Evolutionary conservation across 2,329 filamentous ascomycete species (phyloP).

Genomic region (Colletotrichum sp.): DNA sequence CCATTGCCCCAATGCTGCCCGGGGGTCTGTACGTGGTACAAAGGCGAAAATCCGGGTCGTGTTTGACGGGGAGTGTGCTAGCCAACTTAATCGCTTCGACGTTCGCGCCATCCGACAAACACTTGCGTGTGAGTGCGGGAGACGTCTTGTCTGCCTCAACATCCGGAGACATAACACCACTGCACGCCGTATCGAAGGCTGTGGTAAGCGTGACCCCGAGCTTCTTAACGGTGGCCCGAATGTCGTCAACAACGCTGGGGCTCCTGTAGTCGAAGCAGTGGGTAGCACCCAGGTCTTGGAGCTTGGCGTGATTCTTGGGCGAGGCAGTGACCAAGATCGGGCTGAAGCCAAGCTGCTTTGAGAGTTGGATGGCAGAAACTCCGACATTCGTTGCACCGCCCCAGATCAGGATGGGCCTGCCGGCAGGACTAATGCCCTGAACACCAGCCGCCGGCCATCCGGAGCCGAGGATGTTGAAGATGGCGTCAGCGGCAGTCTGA

Average conservation of each 20-base stretch:
- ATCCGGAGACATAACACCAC: not conserved
- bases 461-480: not conserved
- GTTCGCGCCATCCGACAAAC: not conserved
- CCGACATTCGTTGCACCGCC: conserved; percentile 39
- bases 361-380: conserved; percentile 38
- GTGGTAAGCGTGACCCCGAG: not conserved
- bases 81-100: not conserved
- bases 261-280: conserved; percentile 37
- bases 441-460: not conserved
- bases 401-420: conserved; percentile 36
- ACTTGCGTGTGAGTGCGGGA: not conserved
- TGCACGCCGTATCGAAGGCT: not conserved
- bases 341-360: conserved; percentile 30
- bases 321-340: conserved; percentile 37
- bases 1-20: not conserved
- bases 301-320: conserved; percentile 32
- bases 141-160: not conserved
- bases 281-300: conserved; percentile 35
- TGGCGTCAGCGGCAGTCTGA: not conserved
- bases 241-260: not conserved
- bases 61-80: not conserved
- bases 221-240: not conserved
- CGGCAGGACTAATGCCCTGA: not conserved
- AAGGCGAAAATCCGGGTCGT: not conserved
- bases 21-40: not conserved